Conservation (phyloP, 495 filamentous ascomycete species). For the Xylaria grammica region DNA sequence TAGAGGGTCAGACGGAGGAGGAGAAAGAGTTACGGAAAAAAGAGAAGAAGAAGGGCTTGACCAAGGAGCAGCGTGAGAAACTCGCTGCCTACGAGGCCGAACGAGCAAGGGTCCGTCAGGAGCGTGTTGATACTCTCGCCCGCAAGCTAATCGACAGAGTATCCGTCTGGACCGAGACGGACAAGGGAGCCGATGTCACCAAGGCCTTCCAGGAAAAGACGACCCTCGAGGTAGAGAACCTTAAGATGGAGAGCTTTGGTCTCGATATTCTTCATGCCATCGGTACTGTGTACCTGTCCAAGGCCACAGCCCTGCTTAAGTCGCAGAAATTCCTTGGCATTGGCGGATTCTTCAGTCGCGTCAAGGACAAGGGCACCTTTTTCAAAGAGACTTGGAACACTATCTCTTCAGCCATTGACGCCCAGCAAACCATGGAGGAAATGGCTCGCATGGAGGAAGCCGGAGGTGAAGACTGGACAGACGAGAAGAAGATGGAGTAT, state of each 20-base stretch:
- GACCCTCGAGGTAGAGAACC: slow-evolving; percentile 91
- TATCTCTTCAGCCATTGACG: slow-evolving; percentile 95
- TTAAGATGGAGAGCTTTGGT: slow-evolving; percentile 99
- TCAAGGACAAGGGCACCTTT: slow-evolving; percentile 96
- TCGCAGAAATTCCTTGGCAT: slow-evolving; percentile 97
- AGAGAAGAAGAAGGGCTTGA: slow-evolving; percentile 83
- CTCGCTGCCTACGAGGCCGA: slow-evolving; percentile 87
- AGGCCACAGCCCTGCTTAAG: slow-evolving; percentile 86
- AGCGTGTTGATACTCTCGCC: slow-evolving; percentile 82
- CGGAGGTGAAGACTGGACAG: slow-evolving; percentile 97
- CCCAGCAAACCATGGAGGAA: slow-evolving; percentile 97
- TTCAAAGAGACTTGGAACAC: slow-evolving; percentile 99
- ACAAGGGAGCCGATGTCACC: slow-evolving; percentile 85
- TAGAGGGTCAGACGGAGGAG: slow-evolving; percentile 70
- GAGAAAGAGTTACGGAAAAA: slow-evolving; percentile 74
- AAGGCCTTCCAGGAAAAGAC: slow-evolving; percentile 91
- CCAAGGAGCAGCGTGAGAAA: slow-evolving; percentile 89
- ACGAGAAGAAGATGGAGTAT: slow-evolving; percentile 96
- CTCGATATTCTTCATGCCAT: slow-evolving; percentile 97
- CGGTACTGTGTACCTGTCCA: slow-evolving; percentile 84
- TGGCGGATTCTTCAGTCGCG: slow-evolving; percentile 86
- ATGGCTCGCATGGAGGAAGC: slow-evolving; percentile 96
- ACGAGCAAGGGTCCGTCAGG: slow-evolving; percentile 81
- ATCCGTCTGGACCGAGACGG: slow-evolving; percentile 96
- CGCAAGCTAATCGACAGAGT: slow-evolving; percentile 89